phyloP scores from a whole-genome alignment of 768 basidiomycete genomes.

The Macrocybe gigantea region DNA sequence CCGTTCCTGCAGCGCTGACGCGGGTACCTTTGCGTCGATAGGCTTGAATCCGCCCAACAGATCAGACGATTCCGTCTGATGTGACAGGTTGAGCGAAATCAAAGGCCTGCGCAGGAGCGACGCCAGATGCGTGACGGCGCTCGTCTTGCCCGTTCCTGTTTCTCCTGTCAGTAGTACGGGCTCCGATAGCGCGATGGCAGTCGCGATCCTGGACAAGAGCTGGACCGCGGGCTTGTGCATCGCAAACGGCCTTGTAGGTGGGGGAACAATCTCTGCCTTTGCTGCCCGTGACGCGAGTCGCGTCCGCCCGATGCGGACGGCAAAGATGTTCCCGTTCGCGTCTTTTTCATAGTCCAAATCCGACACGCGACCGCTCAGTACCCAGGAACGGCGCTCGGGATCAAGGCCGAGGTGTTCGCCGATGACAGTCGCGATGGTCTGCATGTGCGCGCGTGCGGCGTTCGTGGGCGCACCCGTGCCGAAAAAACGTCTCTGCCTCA shows the following conservation, averaged over 20 bases:
- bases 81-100: slow-evolving; percentile 88
- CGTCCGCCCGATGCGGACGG: slow-evolving; percentile 60
- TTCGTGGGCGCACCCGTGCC: slow-evolving; percentile 56
- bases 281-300: slow-evolving; percentile 42
- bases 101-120: slow-evolving; percentile 69
- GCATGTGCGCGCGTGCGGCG: slow-evolving; percentile 42
- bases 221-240: slow-evolving; percentile 80
- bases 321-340: slow-evolving; percentile 50
- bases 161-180: slow-evolving; percentile 92
- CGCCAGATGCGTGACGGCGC: slow-evolving; percentile 82
- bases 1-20: slow-evolving; percentile 56
- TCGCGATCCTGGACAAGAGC: slow-evolving; percentile 76
- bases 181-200: slow-evolving; percentile 65
- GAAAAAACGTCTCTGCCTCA: slow-evolving; percentile 89
- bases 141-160: slow-evolving; percentile 99
- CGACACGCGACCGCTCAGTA: slow-evolving; percentile 60
- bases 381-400: slow-evolving; percentile 64
- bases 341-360: slow-evolving; percentile 65
- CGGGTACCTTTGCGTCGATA: slow-evolving; percentile 82
- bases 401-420: slow-evolving; percentile 64
- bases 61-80: slow-evolving; percentile 95
- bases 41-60: slow-evolving; percentile 94
- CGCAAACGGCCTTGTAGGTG: slow-evolving; percentile 64
- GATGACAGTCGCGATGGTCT: slow-evolving; percentile 45
- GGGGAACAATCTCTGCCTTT: slow-evolving; percentile 27